Base-by-base conservation (phyloP, 345 rosid genomes). In the Odontarrhena argentea region DNA sequence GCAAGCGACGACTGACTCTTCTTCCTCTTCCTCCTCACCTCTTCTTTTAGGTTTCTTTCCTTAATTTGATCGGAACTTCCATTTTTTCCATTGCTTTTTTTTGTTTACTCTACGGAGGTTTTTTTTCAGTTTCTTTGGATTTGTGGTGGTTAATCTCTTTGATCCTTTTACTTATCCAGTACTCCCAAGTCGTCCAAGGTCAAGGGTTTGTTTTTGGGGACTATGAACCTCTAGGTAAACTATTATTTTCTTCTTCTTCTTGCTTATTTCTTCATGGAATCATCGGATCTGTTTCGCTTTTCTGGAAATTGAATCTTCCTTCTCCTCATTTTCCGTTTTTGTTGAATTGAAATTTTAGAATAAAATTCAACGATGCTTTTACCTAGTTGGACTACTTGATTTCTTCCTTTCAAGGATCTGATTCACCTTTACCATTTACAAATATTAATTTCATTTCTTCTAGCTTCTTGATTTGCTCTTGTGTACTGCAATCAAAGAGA, bases 1-100 rank as follows among this genome's bases (percentile, higher is more conserved):
- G 71, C 72, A 68, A 70, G 71, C 72, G 71, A 70, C 71, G 79
- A 70, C 76, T 60, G 70, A 60, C 69, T 76, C 76, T 53, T 59
- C 67, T 58, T 34, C 38, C 34, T 24, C 73, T 14, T 61, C 74
- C n/a, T 42, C 60, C 34, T 25, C 55, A 9, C 52, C 51, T 65
- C 71, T 46, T 67, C 14, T 47, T 69, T 69, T 75, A 56, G 67
- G 63, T 58, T 61, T 56, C 60, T 55, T 10, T 48, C 35, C 1
- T 18, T 18, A 15, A 1, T 52, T 60, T 61, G 42, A 53, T 70
- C 56, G 44, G 40, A 70, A 55, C 24, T 53, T 10, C 52, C 56
- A 58, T 46, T 51, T 3, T 51, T 58, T 9, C 37, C 60, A 69
- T 50, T 12, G 6, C 37, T 9, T 26, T 37, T 32, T 4, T 28